These are phyloP conservation scores for Pythium rishiriense DNA, from an alignment of 352 stramenopile species.

Conservation along the genomic window DNA sequence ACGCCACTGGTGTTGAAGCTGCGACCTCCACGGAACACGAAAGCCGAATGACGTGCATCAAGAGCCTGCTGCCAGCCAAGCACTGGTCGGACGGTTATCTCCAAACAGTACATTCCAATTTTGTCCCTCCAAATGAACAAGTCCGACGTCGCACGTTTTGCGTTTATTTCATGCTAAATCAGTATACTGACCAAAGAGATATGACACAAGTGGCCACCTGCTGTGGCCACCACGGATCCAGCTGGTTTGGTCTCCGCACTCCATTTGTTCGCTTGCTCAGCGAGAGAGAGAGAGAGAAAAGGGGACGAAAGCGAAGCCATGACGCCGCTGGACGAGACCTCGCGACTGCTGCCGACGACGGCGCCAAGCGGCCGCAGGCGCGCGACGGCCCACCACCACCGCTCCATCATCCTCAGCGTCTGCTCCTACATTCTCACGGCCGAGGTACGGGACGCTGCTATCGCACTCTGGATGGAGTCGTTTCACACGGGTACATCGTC, in stretches of 20 bases:
- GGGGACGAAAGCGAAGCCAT: constrained; percentile 19
- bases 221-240: not conserved
- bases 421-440: constrained; percentile 89
- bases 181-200: too few relatives aligned
- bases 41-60: too few relatives aligned
- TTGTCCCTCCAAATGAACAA: too few relatives aligned
- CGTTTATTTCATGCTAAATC: not conserved
- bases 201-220: not conserved
- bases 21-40: not conserved
- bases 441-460: constrained; percentile 38
- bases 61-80: too few relatives aligned
- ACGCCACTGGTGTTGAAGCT: not conserved
- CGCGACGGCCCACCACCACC: constrained; percentile 27
- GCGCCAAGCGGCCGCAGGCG: not conserved
- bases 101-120: not conserved
- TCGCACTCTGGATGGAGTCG: not conserved
- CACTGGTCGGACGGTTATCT: not conserved
- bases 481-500: not conserved
- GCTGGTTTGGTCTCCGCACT: not conserved
- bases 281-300: too few relatives aligned
- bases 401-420: constrained; percentile 83
- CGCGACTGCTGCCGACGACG: constrained; percentile 21
- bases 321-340: constrained; percentile 9
- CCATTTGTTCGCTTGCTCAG: too few relatives aligned
- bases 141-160: not conserved